Percentiles rank a stretch among this genome's conserved stretches.
These are phyloP conservation scores for Cordyceps tenuipes DNA, from an alignment of 2,329 filamentous ascomycete species.

Conservation along the genomic window DNA sequence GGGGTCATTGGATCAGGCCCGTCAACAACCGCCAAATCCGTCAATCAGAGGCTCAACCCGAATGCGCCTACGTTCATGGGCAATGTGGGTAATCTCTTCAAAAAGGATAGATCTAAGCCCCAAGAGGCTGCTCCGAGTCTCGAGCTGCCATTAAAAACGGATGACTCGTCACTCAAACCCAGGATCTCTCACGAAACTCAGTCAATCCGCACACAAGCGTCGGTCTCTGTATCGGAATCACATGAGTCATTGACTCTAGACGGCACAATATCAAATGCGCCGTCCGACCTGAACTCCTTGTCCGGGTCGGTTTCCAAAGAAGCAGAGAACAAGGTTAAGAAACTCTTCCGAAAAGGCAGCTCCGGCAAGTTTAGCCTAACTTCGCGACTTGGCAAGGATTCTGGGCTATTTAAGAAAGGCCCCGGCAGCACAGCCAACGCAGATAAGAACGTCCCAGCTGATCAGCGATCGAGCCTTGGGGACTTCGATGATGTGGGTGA, in stretches of 20 bases:
- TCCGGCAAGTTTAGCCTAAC: slow-evolving; percentile 58
- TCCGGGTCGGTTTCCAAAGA: slow-evolving; percentile 36
- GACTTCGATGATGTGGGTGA: slow-evolving; percentile 46
- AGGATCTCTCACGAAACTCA: slow-evolving; percentile 48
- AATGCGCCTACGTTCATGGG: slow-evolving; percentile 81
- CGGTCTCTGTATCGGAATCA: slow-evolving; percentile 47
- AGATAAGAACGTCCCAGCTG: slow-evolving; percentile 46
- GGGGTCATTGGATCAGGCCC: slow-evolving; percentile 76
- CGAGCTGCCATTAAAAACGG: slow-evolving; percentile 27
- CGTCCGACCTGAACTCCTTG: slow-evolving; percentile 42
- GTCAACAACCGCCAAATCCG: slow-evolving; percentile 32
- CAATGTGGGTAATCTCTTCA: slow-evolving; percentile 60
- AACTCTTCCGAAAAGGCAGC: slow-evolving; percentile 57
- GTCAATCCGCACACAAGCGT: slow-evolving; percentile 48
- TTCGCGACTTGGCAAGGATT: slow-evolving; percentile 46
- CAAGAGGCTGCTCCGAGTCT: slow-evolving; percentile 28
- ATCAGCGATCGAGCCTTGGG: slow-evolving; percentile 49
- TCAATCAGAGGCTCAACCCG: slow-evolving; percentile 67
- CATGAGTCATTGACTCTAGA: slow-evolving; percentile 51
- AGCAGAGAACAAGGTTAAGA: slow-evolving; percentile 49
- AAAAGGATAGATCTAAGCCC: slow-evolving; percentile 30
- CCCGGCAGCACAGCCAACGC: slow-evolving; percentile 48
- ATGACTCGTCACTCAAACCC: slow-evolving; percentile 44
- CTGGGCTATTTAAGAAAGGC: slow-evolving; percentile 50
- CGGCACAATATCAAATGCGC: slow-evolving; percentile 45